These are phyloP conservation scores for Aleurites moluccanus DNA, from an alignment of 441 rosid species.

Conservation along the genomic window DNA sequence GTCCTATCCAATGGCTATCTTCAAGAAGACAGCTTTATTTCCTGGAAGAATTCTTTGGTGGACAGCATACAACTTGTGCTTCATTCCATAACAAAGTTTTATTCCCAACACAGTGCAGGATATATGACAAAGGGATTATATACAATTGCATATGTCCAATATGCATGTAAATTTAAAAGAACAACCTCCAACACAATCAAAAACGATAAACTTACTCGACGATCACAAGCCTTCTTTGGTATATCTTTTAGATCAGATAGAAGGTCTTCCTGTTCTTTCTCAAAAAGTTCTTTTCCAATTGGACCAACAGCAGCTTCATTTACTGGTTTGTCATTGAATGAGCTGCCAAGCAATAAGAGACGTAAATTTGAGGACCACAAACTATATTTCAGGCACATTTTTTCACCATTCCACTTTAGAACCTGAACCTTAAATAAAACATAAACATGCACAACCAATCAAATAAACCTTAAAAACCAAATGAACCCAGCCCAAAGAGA, in stretches of 20 bases:
- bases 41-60: background rate
- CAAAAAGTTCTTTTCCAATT: constrained; percentile 85
- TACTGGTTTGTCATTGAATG: constrained; percentile 90
- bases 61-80: background rate
- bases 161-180: background rate
- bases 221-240: constrained; percentile 99
- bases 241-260: constrained; percentile 87
- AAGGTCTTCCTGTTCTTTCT: constrained; percentile 93
- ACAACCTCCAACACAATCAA: background rate
- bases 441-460: background rate
- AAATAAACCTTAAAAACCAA: background rate
- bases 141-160: background rate
- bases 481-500: background rate
- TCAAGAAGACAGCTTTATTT: background rate
- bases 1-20: background rate
- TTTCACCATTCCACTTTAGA: background rate
- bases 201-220: constrained; percentile 59
- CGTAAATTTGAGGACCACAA: background rate
- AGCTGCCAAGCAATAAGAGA: constrained; percentile 44
- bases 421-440: background rate
- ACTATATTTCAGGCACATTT: background rate
- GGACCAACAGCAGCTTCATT: constrained; percentile 77
- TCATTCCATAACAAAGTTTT: background rate
- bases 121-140: background rate
- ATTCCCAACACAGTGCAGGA: background rate